Base-by-base conservation (phyloP, 257 asterid species). In the Knoxia roxburghii region DNA sequence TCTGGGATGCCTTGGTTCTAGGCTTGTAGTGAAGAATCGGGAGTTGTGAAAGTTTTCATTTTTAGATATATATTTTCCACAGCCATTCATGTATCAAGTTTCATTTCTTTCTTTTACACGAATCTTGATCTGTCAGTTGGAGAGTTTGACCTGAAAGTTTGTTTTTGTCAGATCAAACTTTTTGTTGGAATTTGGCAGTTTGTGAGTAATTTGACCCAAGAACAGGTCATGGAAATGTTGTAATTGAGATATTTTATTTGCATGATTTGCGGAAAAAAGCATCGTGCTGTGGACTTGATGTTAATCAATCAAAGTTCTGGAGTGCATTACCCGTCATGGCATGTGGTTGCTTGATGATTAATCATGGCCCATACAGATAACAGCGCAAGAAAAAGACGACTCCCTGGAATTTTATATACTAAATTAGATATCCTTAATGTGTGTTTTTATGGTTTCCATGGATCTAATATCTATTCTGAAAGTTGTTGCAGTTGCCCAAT, bases 1-100 rank as follows among this genome's bases (percentile, higher is more conserved):
- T 29, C 11, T 90, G 95, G 95, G 90, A 90, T 61, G 68, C 95
- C 0, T 66, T 86, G 54, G 71, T 87, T 53, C 69, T 77, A 65
- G 72, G 57, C 61, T 67, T 65, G 75, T 69, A 81, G 75, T 74
- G 35, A n/a, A n/a, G n/a, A 67, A 43, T 68, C 43, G 52, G 48
- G n/a, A 23, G 15, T 23, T 20, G 20, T 66, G 72, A 61, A 40
- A 49, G 51, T n/a, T 15, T 60, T 55, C 63, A 33, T 64, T 37
- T 30, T 69, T 72, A 39, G 66, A 37, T 33, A 32, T n/a, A 27
- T 61, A n/a, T 75, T 72, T 49, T 26, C 66, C 74, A 56, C 62
- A 52, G 72, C 65, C 60, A 70, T 65, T 70, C 70, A 84, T 77
- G 81, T 72, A 82, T 75, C 63, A 69, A 75, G 68, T 14, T 67